Conservation (phyloP, 495 filamentous ascomycete species). For the Hypoxylon trugodes region DNA sequence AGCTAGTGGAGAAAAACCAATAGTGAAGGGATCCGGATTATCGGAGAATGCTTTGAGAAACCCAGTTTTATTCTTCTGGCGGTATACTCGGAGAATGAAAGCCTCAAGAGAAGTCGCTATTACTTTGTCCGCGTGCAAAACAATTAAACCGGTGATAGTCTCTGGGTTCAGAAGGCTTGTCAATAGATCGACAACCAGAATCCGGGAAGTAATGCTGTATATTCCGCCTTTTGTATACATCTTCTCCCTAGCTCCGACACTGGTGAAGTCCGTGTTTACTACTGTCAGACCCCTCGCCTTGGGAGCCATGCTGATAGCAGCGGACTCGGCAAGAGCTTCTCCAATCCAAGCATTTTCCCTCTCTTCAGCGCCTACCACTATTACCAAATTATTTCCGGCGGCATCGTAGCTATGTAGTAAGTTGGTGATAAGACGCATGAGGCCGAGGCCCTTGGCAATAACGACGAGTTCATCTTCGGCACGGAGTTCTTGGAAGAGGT, state of each 20-base stretch:
- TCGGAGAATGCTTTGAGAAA: slow-evolving; percentile 98
- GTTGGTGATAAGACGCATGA: slow-evolving; percentile 90
- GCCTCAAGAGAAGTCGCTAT: slow-evolving; percentile 91
- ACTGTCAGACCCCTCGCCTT: slow-evolving; percentile 85
- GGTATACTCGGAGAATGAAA: slow-evolving; percentile 92
- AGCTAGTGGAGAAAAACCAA: slow-evolving; percentile 86
- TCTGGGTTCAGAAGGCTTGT: slow-evolving; percentile 84
- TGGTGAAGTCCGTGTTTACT: slow-evolving; percentile 94
- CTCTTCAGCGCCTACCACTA: slow-evolving; percentile 90
- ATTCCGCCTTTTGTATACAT: slow-evolving; percentile 90
- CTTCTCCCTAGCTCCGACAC: slow-evolving; percentile 84
- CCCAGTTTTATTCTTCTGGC: slow-evolving; percentile 89
- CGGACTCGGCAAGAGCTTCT: slow-evolving; percentile 92
- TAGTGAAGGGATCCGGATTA: slow-evolving; percentile 88
- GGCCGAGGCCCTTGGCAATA: slow-evolving; percentile 88
- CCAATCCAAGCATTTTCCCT: slow-evolving; percentile 95
- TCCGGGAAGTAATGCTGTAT: slow-evolving; percentile 95
- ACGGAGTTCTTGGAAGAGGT: slow-evolving; percentile 89
- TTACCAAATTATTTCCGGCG: slow-evolving; percentile 88
- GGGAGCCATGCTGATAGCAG: slow-evolving; percentile 77
- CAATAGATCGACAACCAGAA: slow-evolving; percentile 90
- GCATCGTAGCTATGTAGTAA: slow-evolving; percentile 96
- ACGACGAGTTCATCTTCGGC: slow-evolving; percentile 92
- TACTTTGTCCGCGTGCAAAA: slow-evolving; percentile 89
- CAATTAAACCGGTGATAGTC: slow-evolving; percentile 85